Base-by-base conservation (phyloP, 805 yeast genomes). In the Priceomyces haplophilus region DNA sequence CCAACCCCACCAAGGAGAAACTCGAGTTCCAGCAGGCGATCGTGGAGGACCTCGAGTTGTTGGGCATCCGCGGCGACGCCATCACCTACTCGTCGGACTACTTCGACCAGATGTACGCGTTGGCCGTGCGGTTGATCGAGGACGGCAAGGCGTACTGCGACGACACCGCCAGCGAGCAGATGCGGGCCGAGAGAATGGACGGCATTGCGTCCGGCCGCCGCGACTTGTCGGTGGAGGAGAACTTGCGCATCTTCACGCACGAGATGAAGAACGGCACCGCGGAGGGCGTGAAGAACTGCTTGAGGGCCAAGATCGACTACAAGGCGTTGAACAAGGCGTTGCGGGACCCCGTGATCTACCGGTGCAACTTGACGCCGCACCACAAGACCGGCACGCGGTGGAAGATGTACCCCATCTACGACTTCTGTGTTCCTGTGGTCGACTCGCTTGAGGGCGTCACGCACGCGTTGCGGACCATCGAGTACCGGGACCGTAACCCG, bases 151-250 rank as follows among this genome's bases (percentile, higher is more conserved):
- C 99, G 34, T 93, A 93, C 73, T 87, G 96, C 75, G 99, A 93
- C 62, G 98, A 93, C 61, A 93, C 99, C 36, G 87, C 90, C 41
- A 80, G 81, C 56, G 98, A 91, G 60, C 76, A 79, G 65, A 93
- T 93, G 99, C 86, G 99, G 73, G 96, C 90, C 61, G 96, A 93
- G 76, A 87, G 99, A 79, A 88, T 88, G 87, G 97, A 88, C 51
- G 99, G 99, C 66, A 82, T 88, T 54, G 84, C 95, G 43, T 86
- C 96, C 39, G 82, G 78, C 38, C 85, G 97, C 74, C 85, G 99
- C 75, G 93, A 89, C 56, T 83, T 97, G 67, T 58, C 91, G 16
- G 85, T 91, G 40, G 97, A 91, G 67, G 99, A 93, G 73, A 90
- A 87, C 73, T 75, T 93, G 67, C 72, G 72, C 52, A 77, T 91